These are phyloP conservation scores for Haberlea rhodopensis DNA, from an alignment of 257 asterid species.

Conservation along the genomic window DNA sequence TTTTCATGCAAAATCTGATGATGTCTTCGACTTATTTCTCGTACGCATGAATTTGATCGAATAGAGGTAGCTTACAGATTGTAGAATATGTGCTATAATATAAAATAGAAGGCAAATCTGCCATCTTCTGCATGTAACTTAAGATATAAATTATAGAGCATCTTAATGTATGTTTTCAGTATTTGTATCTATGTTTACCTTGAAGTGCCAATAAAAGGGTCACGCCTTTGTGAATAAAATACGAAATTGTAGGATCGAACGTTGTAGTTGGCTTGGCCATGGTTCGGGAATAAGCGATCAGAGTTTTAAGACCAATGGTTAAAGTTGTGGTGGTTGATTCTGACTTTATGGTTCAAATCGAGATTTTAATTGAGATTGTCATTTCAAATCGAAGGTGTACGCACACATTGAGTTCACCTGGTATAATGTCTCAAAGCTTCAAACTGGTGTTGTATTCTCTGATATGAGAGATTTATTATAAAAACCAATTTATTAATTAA, in stretches of 20 bases:
- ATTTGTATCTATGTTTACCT: slow-evolving; percentile 13
- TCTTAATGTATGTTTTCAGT: not conserved
- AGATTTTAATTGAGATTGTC: no score
- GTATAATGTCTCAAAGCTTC: no score
- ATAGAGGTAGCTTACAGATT: not conserved
- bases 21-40: not conserved
- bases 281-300: no score
- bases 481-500: no score
- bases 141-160: slow-evolving; percentile 13
- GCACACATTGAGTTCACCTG: no score
- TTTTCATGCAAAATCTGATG: slow-evolving; percentile 21
- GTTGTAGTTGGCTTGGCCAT: no score
- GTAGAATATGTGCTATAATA: not conserved
- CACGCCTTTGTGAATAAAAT: not conserved
- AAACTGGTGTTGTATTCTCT: no score
- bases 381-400: no score
- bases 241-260: not conserved
- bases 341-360: no score
- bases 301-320: no score
- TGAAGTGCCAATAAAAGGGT: not conserved
- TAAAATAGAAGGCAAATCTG: slow-evolving; percentile 15
- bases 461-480: no score
- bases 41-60: not conserved
- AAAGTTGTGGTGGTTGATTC: no score
- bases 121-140: slow-evolving; percentile 22